Conservation (phyloP, 208 protist genomes). For the Leishmania amazonensis region DNA sequence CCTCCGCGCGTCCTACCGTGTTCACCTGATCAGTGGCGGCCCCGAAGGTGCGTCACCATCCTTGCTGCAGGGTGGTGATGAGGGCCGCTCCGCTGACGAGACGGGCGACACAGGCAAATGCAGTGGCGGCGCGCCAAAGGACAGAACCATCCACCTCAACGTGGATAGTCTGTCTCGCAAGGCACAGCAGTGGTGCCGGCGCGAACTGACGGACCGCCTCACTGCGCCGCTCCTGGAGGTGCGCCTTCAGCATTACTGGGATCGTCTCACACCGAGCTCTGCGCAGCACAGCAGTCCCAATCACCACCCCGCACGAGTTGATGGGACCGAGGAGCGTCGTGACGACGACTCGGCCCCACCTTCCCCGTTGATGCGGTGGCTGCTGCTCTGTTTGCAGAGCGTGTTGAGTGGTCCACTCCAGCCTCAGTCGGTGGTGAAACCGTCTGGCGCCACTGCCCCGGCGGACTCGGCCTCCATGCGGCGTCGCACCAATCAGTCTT, state of each 20-base stretch:
- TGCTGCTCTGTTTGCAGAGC: constrained; percentile 20
- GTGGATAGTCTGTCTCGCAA: constrained; percentile 9
- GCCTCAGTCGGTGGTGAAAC: neutral
- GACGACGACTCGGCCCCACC: neutral
- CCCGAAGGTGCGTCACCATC: too few species aligned
- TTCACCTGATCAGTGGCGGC: neutral
- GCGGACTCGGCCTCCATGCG: neutral
- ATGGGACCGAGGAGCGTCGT: neutral
- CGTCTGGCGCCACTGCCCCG: neutral
- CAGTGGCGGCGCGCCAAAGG: neutral
- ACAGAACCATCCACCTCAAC: neutral
- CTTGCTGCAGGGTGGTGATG: neutral
- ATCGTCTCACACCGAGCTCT: neutral
- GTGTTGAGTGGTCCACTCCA: constrained; percentile 7
- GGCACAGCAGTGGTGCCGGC: constrained; percentile 20
- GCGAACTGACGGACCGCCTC: constrained; percentile 11
- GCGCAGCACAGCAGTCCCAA: neutral
- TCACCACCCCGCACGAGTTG: neutral
- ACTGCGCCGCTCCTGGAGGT: constrained; percentile 10
- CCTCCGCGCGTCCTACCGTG: neutral
- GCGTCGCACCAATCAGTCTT: neutral
- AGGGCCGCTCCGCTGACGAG: neutral
- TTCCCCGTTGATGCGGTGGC: constrained; percentile 26
- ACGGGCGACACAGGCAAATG: neutral
- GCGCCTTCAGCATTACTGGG: constrained; percentile 24